Conservation (phyloP, 2,329 filamentous ascomycete genomes). For the Chaetothyriales sp. region DNA sequence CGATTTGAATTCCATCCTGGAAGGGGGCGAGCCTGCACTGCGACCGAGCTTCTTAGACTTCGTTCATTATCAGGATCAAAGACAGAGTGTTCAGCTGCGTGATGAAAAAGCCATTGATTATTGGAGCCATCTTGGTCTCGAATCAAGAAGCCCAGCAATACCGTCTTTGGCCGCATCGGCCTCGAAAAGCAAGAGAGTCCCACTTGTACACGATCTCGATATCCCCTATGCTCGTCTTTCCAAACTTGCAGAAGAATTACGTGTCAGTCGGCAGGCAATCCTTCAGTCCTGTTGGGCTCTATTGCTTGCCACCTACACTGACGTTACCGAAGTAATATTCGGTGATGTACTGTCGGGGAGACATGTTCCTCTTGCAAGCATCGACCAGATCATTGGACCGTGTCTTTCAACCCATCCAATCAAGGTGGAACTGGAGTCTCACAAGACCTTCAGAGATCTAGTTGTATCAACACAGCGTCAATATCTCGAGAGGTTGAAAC, state of each 20-base stretch:
- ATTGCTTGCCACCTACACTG: constrained; percentile 50
- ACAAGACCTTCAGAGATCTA: constrained; percentile 43
- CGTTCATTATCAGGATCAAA: constrained; percentile 32
- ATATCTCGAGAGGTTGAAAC: constrained; percentile 50
- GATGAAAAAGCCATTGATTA: constrained; percentile 30
- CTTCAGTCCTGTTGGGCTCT: constrained; percentile 60
- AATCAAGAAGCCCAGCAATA: constrained; percentile 38
- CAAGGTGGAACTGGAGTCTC: constrained; percentile 43
- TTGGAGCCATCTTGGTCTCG: constrained; percentile 53
- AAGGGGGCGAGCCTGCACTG: constrained; percentile 14
- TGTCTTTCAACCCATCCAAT: constrained; percentile 64
- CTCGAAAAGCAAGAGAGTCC: constrained; percentile 8
- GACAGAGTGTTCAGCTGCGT: neutral
- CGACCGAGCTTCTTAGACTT: constrained; percentile 49
- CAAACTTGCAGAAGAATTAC: constrained; percentile 25
- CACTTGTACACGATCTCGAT: constrained; percentile 20
- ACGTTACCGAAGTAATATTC: constrained; percentile 51
- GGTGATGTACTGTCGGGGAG: constrained; percentile 73
- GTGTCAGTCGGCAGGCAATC: constrained; percentile 51
- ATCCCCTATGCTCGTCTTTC: constrained; percentile 24
- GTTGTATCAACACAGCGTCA: constrained; percentile 47
- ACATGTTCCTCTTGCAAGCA: constrained; percentile 51
- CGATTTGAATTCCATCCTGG: constrained; percentile 46
- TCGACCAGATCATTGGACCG: constrained; percentile 64
- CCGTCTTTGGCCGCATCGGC: constrained; percentile 25